These are phyloP conservation scores for Salix dunnii DNA, from an alignment of 345 rosid species.

Conservation along the genomic window DNA sequence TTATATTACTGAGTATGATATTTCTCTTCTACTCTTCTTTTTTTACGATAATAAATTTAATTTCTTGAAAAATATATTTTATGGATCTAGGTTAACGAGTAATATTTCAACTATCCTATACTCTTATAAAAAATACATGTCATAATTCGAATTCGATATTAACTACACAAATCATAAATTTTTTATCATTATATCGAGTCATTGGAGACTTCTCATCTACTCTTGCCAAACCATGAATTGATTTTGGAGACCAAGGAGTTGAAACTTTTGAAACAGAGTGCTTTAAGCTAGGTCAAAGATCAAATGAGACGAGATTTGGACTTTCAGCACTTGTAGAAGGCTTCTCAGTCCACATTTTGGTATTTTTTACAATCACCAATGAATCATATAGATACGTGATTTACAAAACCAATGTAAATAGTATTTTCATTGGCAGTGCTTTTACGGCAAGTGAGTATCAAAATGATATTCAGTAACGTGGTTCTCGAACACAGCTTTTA, in stretches of 20 bases:
- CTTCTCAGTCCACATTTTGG: not conserved
- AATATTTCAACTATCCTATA: rapidly evolving
- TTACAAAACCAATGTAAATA: not conserved
- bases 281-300: not conserved
- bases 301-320: not conserved
- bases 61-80: too few relatives aligned
- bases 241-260: not conserved
- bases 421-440: not conserved
- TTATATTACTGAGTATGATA: not conserved
- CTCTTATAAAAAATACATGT: too few relatives aligned
- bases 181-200: too few relatives aligned
- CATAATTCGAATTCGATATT: rapidly evolving
- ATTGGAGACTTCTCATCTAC: too few relatives aligned
- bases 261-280: not conserved
- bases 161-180: too few relatives aligned
- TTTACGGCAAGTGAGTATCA: not conserved
- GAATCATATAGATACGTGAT: not conserved
- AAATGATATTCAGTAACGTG: not conserved
- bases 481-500: not conserved
- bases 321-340: not conserved
- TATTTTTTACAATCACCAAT: not conserved
- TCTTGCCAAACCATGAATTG: not conserved
- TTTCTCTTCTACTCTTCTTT: not conserved
- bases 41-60: too few relatives aligned
- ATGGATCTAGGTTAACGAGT: rapidly evolving